A percentile compares a stretch with the other conserved stretches of the same genome.
These are phyloP conservation scores for Chaetomium strumarium DNA, from an alignment of 2,329 filamentous ascomycete species.

Conservation along the genomic window DNA sequence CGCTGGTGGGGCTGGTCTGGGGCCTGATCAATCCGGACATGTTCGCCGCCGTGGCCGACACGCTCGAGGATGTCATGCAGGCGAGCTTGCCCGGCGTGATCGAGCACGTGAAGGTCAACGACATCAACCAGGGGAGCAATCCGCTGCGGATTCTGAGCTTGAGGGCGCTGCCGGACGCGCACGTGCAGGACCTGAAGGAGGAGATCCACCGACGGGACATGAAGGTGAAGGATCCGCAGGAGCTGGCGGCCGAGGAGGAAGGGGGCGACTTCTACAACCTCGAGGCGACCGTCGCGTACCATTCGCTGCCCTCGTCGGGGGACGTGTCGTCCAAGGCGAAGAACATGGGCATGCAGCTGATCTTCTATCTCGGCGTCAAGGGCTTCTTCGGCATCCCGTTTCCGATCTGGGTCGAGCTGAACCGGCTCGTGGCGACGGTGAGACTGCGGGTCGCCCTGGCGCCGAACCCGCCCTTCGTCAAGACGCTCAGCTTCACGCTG, in stretches of 20 bases:
- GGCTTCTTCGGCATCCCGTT: conserved; percentile 85
- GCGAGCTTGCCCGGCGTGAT: conserved; percentile 86
- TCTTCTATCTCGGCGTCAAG: conserved; percentile 88
- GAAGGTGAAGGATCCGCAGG: conserved; percentile 76
- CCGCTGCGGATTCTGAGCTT: conserved; percentile 83
- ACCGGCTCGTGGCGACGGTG: conserved; percentile 82
- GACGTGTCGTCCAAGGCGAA: conserved; percentile 74
- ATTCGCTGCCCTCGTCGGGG: conserved; percentile 67
- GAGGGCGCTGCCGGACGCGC: conserved; percentile 74
- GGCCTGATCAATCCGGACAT: conserved; percentile 91
- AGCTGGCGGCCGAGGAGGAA: conserved; percentile 82
- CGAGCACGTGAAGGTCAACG: conserved; percentile 89
- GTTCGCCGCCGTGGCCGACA: conserved; percentile 89
- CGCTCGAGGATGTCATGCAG: conserved; percentile 92
- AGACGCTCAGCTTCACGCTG: conserved; percentile 84
- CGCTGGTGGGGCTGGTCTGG: conserved; percentile 77
- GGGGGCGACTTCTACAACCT: conserved; percentile 91
- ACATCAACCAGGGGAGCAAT: conserved; percentile 91
- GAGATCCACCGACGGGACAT: conserved; percentile 73
- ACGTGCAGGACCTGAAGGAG: conserved; percentile 76
- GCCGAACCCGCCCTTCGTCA: conserved; percentile 86
- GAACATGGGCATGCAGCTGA: conserved; percentile 95
- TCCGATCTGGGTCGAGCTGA: conserved; percentile 84
- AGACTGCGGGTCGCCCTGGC: conserved; percentile 78
- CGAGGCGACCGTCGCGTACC: conserved; percentile 85